Conservation (phyloP, 441 rosid species). For the Kokia cookei region DNA sequence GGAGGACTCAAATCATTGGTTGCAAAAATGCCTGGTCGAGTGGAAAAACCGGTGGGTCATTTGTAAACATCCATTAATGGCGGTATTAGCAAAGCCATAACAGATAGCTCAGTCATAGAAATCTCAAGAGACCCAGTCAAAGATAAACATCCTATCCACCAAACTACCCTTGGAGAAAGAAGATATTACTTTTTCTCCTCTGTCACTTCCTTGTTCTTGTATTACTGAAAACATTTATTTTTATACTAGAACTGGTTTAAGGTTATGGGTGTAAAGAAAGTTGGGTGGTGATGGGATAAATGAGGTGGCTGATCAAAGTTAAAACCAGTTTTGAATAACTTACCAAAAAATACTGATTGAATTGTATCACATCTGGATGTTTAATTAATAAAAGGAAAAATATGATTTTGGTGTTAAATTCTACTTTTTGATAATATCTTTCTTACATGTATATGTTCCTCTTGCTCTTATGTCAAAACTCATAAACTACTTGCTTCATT, state of each 20-base stretch:
- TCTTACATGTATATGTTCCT: too few species aligned
- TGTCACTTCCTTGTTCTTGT: background rate
- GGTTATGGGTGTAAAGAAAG: background rate
- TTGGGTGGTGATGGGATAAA: background rate
- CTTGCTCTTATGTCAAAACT: background rate
- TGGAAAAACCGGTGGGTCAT: background rate
- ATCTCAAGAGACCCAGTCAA: background rate
- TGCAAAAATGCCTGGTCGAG: background rate
- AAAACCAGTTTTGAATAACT: background rate
- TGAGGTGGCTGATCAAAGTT: background rate
- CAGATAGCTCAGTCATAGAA: background rate
- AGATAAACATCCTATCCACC: background rate
- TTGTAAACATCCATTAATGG: background rate
- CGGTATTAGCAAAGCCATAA: background rate
- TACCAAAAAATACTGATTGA: slow-evolving; percentile 1
- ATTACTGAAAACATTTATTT: background rate
- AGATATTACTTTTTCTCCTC: background rate
- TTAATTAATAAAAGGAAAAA: background rate
- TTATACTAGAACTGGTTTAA: background rate
- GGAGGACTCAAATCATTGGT: slow-evolving; percentile 1
- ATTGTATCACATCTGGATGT: background rate
- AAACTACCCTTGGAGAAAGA: background rate
- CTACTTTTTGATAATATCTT: background rate
- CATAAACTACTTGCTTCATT: background rate
- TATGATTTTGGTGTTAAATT: background rate